These are phyloP conservation scores for Clarireedia paspali DNA, from an alignment of 2,329 filamentous ascomycete genomes.

Conservation along the genomic window DNA sequence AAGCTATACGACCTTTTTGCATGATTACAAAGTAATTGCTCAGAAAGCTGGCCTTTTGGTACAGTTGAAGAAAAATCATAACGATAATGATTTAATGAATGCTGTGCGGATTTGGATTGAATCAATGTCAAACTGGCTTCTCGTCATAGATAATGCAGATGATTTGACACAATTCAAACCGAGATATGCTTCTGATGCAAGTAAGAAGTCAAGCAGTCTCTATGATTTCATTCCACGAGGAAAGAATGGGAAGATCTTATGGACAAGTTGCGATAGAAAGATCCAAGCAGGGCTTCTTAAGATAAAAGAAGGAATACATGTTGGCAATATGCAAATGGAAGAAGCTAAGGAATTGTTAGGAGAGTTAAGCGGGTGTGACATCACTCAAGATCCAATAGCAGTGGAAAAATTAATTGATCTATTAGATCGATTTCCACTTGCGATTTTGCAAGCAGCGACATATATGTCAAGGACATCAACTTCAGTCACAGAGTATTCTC, in stretches of 20 bases:
- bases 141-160: neutral
- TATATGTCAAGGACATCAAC: neutral
- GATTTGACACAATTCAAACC: slow-evolving; percentile 13
- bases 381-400: neutral
- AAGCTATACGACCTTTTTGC: neutral
- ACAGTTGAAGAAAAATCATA: neutral
- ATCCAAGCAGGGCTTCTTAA: neutral
- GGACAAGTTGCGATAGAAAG: slow-evolving; percentile 1
- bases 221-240: slow-evolving; percentile 4
- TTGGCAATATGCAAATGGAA: neutral
- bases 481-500: neutral
- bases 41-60: neutral
- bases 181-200: slow-evolving; percentile 14
- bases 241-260: neutral
- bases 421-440: neutral
- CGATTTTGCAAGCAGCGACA: neutral
- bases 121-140: neutral
- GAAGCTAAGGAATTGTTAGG: neutral
- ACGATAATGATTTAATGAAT: neutral
- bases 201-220: neutral
- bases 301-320: slow-evolving; percentile 1
- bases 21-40: neutral
- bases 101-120: neutral
- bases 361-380: neutral
- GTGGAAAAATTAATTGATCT: neutral